phyloP scores from a whole-genome alignment of 257 asterid species.

The Solanum lycopersicoides region DNA sequence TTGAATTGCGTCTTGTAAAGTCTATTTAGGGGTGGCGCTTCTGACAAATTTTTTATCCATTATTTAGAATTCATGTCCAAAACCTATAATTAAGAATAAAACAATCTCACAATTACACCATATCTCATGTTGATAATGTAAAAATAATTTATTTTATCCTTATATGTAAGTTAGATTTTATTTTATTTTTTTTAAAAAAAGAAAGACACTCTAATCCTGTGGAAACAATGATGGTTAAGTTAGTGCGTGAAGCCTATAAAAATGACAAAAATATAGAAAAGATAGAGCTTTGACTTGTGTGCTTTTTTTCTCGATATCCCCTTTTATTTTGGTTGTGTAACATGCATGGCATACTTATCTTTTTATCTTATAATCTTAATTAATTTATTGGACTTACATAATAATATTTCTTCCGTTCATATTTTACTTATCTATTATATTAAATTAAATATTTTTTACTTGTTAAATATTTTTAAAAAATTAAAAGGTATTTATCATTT shows the following conservation, averaged over 20 bases:
- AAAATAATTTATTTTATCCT: neutral
- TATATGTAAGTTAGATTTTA: neutral
- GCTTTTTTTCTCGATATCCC: conserved; percentile 4
- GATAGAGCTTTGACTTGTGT: conserved; percentile 19
- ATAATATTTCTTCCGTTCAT: neutral
- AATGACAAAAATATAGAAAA: conserved; percentile 2
- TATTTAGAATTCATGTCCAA: too few species aligned
- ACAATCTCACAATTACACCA: neutral
- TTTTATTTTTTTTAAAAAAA: neutral
- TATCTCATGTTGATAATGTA: too few species aligned
- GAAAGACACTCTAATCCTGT: neutral
- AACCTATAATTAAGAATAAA: too few species aligned
- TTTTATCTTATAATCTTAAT: neutral
- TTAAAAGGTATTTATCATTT: too few species aligned
- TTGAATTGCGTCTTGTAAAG: too few species aligned
- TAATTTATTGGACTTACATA: neutral
- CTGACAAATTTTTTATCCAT: too few species aligned
- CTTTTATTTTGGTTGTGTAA: conserved; percentile 4
- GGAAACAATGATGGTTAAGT: neutral
- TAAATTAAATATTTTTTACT: too few species aligned
- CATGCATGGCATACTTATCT: conserved; percentile 1
- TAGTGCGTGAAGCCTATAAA: conserved; percentile 1
- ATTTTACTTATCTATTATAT: neutral
- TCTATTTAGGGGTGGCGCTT: neutral
- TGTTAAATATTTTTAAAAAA: too few species aligned